Conservation (phyloP, 2,329 filamentous ascomycete species). For the Remersonia thermophila region DNA sequence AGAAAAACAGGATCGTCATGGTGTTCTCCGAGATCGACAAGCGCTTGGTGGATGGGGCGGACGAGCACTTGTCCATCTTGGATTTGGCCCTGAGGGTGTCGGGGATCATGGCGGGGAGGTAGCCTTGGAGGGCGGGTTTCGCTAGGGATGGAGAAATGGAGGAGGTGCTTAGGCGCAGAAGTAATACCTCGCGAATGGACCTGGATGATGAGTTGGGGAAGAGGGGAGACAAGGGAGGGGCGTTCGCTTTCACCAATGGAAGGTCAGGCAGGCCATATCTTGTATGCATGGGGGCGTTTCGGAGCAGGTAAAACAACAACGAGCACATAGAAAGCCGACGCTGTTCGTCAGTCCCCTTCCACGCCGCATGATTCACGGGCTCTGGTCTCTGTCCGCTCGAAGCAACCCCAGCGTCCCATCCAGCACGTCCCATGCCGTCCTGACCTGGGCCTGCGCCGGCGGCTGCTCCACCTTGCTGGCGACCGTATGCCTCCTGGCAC, state of each 20-base stretch:
- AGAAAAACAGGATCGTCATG: slow-evolving; percentile 83
- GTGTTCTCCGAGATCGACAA: slow-evolving; percentile 94
- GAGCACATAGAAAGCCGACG: slow-evolving; percentile 4
- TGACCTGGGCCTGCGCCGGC: slow-evolving; percentile 2
- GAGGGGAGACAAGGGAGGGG: too few species aligned
- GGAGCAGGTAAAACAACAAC: slow-evolving; percentile 4
- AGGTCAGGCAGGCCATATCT: neutral
- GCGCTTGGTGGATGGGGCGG: slow-evolving; percentile 81
- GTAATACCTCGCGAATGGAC: too few species aligned
- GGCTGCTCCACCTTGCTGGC: slow-evolving; percentile 12
- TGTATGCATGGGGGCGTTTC: slow-evolving; percentile 8
- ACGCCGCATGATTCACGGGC: too few species aligned
- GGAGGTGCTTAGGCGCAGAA: too few species aligned
- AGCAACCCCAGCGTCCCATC: slow-evolving; percentile 41
- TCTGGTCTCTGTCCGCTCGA: slow-evolving; percentile 11
- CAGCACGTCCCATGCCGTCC: slow-evolving; percentile 38
- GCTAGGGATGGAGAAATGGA: too few species aligned
- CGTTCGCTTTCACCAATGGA: too few species aligned
- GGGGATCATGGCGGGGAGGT: slow-evolving; percentile 47
- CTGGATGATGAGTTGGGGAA: too few species aligned
- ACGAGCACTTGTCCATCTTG: slow-evolving; percentile 85
- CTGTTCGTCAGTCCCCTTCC: too few species aligned
- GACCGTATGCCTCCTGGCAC: slow-evolving; percentile 14
- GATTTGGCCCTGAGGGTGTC: slow-evolving; percentile 77
- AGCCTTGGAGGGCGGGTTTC: too few species aligned